Conservation (phyloP, 2,329 filamentous ascomycete genomes). For the Penicillium sp. region DNA sequence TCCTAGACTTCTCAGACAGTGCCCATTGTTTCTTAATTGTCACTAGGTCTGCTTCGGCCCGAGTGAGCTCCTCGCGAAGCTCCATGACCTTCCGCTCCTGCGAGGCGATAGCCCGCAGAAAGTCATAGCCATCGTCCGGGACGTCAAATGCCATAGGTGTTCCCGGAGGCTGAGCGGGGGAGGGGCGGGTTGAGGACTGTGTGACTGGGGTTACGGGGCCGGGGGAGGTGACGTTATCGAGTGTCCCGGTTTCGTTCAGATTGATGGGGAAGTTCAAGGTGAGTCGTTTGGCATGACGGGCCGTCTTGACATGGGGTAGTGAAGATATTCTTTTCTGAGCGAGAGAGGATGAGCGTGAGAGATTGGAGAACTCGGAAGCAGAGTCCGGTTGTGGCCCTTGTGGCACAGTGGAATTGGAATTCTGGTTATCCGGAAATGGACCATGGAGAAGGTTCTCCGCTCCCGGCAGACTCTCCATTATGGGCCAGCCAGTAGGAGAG, state of each 20-base stretch:
- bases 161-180: slow-evolving; percentile 29
- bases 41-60: slow-evolving; percentile 73
- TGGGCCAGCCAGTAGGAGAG: slow-evolving; percentile 28
- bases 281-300: slow-evolving; percentile 46
- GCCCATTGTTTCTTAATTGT: slow-evolving; percentile 83
- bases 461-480: slow-evolving; percentile 36
- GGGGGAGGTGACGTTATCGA: slow-evolving; percentile 29
- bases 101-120: slow-evolving; percentile 85
- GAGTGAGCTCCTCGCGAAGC: slow-evolving; percentile 80
- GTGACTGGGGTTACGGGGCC: slow-evolving; percentile 34
- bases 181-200: slow-evolving; percentile 33
- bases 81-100: slow-evolving; percentile 91
- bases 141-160: slow-evolving; percentile 31
- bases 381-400: slow-evolving; percentile 15
- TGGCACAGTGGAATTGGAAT: slow-evolving; percentile 16
- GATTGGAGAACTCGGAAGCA: slow-evolving; percentile 14
- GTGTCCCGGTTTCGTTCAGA: slow-evolving; percentile 17
- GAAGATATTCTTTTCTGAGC: slow-evolving; percentile 22
- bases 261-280: slow-evolving; percentile 50
- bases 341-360: slow-evolving; percentile 12
- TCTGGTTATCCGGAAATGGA: slow-evolving; percentile 31
- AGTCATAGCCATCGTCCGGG: slow-evolving; percentile 58
- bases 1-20: slow-evolving; percentile 70
- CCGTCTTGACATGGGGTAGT: slow-evolving; percentile 33
- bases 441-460: slow-evolving; percentile 27